Evolutionary conservation across 179 eudicot species (phyloP).

Genomic region (Heliamphora pulchella): DNA sequence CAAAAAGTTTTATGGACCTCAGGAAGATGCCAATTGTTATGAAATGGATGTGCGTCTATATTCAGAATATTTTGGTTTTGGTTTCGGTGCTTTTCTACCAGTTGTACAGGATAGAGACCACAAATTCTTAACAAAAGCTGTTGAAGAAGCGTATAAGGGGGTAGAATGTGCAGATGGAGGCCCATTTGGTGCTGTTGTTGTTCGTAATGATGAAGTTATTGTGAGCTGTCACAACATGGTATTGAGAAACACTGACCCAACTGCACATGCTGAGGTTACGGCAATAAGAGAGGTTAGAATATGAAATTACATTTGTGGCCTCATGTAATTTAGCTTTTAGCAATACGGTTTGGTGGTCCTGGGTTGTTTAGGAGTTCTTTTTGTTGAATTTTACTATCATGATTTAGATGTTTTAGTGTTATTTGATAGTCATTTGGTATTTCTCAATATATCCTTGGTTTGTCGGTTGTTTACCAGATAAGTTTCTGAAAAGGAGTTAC

Average conservation of each 20-base stretch:
- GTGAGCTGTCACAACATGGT: conserved; percentile 95
- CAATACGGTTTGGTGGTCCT: background rate
- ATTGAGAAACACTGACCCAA: conserved; percentile 59
- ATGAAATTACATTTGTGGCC: background rate
- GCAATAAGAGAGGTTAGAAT: conserved; percentile 82
- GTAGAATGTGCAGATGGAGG: conserved; percentile 85
- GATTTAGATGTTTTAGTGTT: background rate
- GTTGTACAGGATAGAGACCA: conserved; percentile 88
- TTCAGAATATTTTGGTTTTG: background rate
- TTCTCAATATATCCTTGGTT: conserved; percentile 1
- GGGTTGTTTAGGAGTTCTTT: background rate
- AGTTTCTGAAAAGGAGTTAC: background rate
- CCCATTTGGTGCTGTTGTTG: conserved; percentile 92
- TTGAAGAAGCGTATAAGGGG: conserved; percentile 88
- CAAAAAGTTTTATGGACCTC: background rate
- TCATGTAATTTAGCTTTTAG: background rate
- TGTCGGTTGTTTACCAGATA: background rate
- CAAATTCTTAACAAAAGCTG: conserved; percentile 61
- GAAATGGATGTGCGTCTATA: background rate
- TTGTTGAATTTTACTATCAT: background rate
- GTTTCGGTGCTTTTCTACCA: conserved; percentile 24
- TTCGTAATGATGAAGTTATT: conserved; percentile 65
- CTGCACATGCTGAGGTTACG: conserved; percentile 94
- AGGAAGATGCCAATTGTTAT: background rate
- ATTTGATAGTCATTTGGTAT: background rate